Conservation (phyloP, 495 filamentous ascomycete species). For the Glonium stellatum region DNA sequence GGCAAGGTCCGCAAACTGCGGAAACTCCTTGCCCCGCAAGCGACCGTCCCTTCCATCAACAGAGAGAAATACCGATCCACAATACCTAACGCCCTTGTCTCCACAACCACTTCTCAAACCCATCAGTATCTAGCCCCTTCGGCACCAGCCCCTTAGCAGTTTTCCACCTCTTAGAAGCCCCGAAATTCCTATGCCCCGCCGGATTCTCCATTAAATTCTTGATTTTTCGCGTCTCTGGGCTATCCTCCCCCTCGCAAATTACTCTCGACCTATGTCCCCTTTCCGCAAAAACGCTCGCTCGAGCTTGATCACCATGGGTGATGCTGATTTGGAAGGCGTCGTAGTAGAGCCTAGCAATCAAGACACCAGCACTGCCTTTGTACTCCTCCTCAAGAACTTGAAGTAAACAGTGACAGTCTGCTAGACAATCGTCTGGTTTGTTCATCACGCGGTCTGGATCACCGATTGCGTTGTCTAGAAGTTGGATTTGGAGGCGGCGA, state of each 20-base stretch:
- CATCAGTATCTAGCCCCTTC: slow-evolving; percentile 29
- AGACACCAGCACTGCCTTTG: slow-evolving; percentile 27
- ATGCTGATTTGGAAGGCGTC: slow-evolving; percentile 41
- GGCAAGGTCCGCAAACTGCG: too few species aligned
- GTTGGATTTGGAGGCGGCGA: neutral
- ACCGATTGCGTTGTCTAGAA: neutral
- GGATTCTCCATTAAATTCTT: slow-evolving; percentile 37
- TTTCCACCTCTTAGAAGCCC: slow-evolving; percentile 36
- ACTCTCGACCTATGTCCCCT: slow-evolving; percentile 30
- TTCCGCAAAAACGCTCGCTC: slow-evolving; percentile 40
- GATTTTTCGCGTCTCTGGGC: slow-evolving; percentile 22
- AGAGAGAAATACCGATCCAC: too few species aligned
- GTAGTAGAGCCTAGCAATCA: slow-evolving; percentile 35
- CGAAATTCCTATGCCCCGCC: slow-evolving; percentile 32
- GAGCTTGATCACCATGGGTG: slow-evolving; percentile 38
- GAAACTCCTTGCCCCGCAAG: too few species aligned
- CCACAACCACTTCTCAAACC: slow-evolving; percentile 45
- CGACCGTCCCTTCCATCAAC: too few species aligned
- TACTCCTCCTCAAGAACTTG: slow-evolving; percentile 30
- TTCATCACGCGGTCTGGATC: neutral
- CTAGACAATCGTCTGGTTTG: neutral
- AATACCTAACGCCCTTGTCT: too few species aligned
- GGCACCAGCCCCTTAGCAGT: slow-evolving; percentile 30
- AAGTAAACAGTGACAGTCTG: neutral
- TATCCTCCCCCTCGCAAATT: neutral